Percentiles rank a stretch among this genome's conserved stretches.
These are phyloP conservation scores for Kurtzmaniella natalensis DNA, from an alignment of 1,139 yeast species.

Conservation along the genomic window DNA sequence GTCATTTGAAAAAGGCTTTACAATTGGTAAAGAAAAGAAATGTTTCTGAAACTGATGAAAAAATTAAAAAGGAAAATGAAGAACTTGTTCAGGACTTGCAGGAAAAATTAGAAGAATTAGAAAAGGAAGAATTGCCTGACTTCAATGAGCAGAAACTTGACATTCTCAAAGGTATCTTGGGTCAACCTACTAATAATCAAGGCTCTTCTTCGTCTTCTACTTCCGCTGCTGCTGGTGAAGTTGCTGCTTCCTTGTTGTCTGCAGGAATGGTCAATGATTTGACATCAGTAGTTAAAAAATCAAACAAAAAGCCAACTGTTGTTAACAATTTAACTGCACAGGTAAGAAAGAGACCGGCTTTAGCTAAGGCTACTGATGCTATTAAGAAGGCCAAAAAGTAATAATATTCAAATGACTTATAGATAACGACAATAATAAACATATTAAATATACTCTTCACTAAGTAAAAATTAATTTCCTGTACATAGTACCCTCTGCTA, in stretches of 20 bases:
- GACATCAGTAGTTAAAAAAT: constrained; percentile 30
- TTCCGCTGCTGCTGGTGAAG: constrained; percentile 7
- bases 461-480: not conserved
- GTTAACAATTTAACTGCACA: not conserved
- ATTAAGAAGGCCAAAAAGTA: constrained; percentile 11
- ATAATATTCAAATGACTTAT: not conserved
- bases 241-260: constrained; percentile 10
- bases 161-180: constrained; percentile 60
- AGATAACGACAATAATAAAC: not conserved
- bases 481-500: too few species aligned
- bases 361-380: constrained; percentile 3
- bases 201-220: constrained; percentile 7
- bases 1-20: constrained; percentile 57
- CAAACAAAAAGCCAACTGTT: constrained; percentile 10
- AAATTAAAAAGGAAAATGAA: constrained; percentile 39
- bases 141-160: constrained; percentile 53
- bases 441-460: not conserved
- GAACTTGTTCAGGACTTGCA: constrained; percentile 53
- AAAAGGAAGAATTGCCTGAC: constrained; percentile 48
- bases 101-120: constrained; percentile 49
- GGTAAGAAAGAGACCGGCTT: not conserved
- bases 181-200: constrained; percentile 34
- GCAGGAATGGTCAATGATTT: constrained; percentile 24
- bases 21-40: constrained; percentile 50
- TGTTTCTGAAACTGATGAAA: constrained; percentile 22